These are phyloP conservation scores for Cutaneotrichosporon mucoides DNA, from an alignment of 1,284 basidiomycete genomes.

Conservation along the genomic window DNA sequence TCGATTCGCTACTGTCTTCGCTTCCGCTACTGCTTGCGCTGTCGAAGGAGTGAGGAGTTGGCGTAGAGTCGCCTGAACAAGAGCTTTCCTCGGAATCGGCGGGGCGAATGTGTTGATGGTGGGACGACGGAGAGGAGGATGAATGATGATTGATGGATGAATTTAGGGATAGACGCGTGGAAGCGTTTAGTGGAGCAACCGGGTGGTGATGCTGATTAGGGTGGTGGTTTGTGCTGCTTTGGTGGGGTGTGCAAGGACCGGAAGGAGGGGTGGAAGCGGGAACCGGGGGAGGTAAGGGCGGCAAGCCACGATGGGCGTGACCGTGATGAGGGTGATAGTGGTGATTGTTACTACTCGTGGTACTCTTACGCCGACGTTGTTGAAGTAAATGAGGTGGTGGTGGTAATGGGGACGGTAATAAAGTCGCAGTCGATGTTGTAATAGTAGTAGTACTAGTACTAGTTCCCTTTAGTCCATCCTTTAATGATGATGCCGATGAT, in stretches of 20 bases:
- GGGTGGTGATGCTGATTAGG: not conserved
- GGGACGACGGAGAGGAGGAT: not conserved
- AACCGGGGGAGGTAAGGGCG: too few relatives aligned
- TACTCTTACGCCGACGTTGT: too few relatives aligned
- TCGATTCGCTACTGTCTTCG: not conserved
- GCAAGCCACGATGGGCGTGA: too few relatives aligned
- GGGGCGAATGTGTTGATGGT: not conserved
- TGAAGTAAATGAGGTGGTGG: too few relatives aligned
- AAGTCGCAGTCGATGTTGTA: too few relatives aligned
- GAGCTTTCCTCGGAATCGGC: not conserved
- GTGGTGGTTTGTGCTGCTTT: not conserved
- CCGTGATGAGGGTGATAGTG: too few relatives aligned
- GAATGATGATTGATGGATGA: not conserved
- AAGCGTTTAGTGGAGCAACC: not conserved
- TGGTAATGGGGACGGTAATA: too few relatives aligned
- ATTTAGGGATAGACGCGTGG: not conserved
- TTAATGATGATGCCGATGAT: too few relatives aligned
- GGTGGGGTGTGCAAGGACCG: not conserved
- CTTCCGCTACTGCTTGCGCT: not conserved
- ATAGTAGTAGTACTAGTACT: too few relatives aligned
- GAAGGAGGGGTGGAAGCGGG: not conserved
- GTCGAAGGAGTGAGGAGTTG: not conserved
- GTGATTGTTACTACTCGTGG: too few relatives aligned
- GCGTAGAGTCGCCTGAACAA: slow-evolving; percentile 1
- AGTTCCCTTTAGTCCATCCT: too few relatives aligned